Conservation (phyloP, 1,284 basidiomycete genomes). For the Neonothopanus nambi region DNA sequence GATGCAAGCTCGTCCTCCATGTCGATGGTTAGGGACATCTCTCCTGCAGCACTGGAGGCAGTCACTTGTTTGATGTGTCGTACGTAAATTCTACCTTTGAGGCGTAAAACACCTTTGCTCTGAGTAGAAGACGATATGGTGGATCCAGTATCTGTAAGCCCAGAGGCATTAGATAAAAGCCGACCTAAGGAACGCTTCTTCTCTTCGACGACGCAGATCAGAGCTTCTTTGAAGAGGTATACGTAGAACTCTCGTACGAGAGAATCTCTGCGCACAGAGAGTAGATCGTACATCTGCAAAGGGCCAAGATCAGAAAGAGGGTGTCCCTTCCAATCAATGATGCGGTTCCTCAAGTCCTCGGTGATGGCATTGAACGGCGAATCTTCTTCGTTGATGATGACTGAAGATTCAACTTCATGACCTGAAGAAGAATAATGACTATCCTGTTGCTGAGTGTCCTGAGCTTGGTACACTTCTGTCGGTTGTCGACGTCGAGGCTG, state of each 20-base stretch:
- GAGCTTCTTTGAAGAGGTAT: constrained; percentile 94
- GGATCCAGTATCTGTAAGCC: constrained; percentile 47
- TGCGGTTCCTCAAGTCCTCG: constrained; percentile 83
- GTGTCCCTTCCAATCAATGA: constrained; percentile 94
- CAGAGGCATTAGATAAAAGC: constrained; percentile 60
- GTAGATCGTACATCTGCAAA: constrained; percentile 88
- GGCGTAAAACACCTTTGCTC: constrained; percentile 78
- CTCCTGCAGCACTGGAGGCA: constrained; percentile 73
- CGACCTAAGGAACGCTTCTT: constrained; percentile 79
- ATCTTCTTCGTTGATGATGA: constrained; percentile 15
- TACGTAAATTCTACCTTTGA: constrained; percentile 95
- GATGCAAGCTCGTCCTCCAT: constrained; percentile 96
- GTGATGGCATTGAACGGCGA: constrained; percentile 73
- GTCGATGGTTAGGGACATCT: constrained; percentile 89
- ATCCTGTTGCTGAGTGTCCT: constrained; percentile 1
- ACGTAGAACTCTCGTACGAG: constrained; percentile 91
- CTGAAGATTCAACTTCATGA: constrained; percentile 7
- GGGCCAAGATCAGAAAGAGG: constrained; percentile 84
- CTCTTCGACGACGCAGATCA: constrained; percentile 96
- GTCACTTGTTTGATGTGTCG: constrained; percentile 88
- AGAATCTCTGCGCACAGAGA: constrained; percentile 84
- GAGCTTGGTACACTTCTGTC: constrained; percentile 12
- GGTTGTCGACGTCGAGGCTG: constrained; percentile 28
- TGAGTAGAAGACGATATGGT: constrained; percentile 43
- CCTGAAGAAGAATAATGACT: constrained; percentile 2